Percentiles rank a stretch among this genome's conserved stretches.
Conservation (phyloP, 2,329 filamentous ascomycete species). For the Penicillium sp. region DNA sequence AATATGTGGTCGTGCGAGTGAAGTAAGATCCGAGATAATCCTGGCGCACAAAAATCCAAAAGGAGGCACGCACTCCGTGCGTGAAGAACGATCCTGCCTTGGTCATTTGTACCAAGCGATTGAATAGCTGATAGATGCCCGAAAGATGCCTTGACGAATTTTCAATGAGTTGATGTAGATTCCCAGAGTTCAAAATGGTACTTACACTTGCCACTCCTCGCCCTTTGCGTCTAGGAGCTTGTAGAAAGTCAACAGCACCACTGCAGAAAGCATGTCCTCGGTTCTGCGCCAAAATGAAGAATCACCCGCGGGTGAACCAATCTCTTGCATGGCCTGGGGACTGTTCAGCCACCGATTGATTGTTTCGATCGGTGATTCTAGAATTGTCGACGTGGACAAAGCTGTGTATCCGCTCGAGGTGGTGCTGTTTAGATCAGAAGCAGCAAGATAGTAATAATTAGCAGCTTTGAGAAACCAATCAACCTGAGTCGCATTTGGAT, state of each 20-base stretch:
- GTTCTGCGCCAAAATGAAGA: slow-evolving; percentile 40
- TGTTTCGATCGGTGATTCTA: slow-evolving; percentile 29
- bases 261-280: slow-evolving; percentile 56
- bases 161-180: slow-evolving; percentile 6
- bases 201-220: slow-evolving; percentile 51
- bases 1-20: slow-evolving; percentile 52
- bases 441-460: slow-evolving; percentile 56
- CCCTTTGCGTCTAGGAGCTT: slow-evolving; percentile 58
- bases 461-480: slow-evolving; percentile 58
- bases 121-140: slow-evolving; percentile 54
- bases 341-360: slow-evolving; percentile 23
- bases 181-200: background rate
- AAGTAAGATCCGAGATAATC: slow-evolving; percentile 59
- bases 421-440: slow-evolving; percentile 45
- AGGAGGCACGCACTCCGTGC: slow-evolving; percentile 51
- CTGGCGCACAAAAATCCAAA: slow-evolving; percentile 60
- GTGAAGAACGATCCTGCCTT: slow-evolving; percentile 34
- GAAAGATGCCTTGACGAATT: slow-evolving; percentile 49
- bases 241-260: slow-evolving; percentile 57
- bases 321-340: slow-evolving; percentile 11
- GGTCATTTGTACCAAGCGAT: slow-evolving; percentile 36
- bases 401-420: slow-evolving; percentile 30
- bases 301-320: slow-evolving; percentile 2
- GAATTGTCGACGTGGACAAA: slow-evolving; percentile 27
- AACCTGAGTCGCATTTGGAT: slow-evolving; percentile 44